Evolutionary conservation across 306 rosid genomes (phyloP), one percentile per base, ranked within the genome.

Genomic region (Lotus japonicus): DNA sequence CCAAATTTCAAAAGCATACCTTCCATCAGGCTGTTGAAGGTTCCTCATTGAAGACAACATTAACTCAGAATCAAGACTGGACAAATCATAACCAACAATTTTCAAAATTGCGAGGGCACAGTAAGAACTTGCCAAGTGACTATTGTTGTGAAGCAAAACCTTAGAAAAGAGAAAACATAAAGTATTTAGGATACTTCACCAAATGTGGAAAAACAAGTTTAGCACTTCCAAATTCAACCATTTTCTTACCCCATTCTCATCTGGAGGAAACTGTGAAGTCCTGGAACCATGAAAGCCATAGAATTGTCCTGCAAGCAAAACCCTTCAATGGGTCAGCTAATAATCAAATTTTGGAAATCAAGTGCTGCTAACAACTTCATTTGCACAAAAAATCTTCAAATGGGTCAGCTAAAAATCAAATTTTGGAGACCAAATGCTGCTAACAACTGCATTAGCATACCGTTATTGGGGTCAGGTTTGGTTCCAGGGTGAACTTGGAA

Each of bases 1-100:
- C 57, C 31, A 23, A 55, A 77, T 41, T 73, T 60, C 56, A 58
- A 62, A 82, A 61, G 52, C 60, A 16, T 77, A 94, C 99, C 97
- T 88, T 72, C 97, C 99, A 88, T 90, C 99, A 17, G 96, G 90
- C 77, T 88, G 96, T 78, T 94, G 99, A 81, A 94, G 99, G 54
- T 79, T 94, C 76, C 86, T 80, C 96, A 94, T 85, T 19, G 99
- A 90, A 62, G 42, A 60, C 71, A 84, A 72, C 14, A 90, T 67
- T 5, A 43, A 31, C 45, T 85, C 85, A 18, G 85, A 82, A 70
- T 87, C 86, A 59, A 84, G 69, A 64, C 62, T 73, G 26, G 92
- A 77, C 67, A 90, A 66, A 23, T 94, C 70, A 78, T 74, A 88
- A 16, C 97, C 92, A 76, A 90, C 82, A 31, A 88, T 84, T 77